Evolutionary conservation across 116 monocot species (phyloP).

Genomic region (Trichopus zeylanicus): DNA sequence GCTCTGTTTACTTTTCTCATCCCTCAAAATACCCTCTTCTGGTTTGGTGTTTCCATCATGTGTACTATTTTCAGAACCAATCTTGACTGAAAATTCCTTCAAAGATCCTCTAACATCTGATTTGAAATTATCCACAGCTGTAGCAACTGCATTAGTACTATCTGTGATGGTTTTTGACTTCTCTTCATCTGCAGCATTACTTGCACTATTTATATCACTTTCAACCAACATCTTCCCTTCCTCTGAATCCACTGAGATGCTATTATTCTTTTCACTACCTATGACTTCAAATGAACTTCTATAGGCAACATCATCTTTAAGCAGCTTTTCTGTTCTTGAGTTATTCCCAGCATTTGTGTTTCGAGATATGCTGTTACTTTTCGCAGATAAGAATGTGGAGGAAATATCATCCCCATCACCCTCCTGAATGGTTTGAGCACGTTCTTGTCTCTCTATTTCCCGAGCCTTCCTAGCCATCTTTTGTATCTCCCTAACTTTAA

Average conservation of each 20-base stretch:
- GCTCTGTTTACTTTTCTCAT: slow-evolving; percentile 7
- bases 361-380: neutral
- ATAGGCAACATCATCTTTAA: neutral
- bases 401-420: slow-evolving; percentile 10
- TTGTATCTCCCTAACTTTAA: slow-evolving; percentile 44
- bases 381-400: neutral
- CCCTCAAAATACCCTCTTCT: neutral
- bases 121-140: too few relatives aligned
- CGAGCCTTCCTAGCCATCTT: slow-evolving; percentile 45
- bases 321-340: neutral
- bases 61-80: neutral
- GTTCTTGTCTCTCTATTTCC: slow-evolving; percentile 29
- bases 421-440: slow-evolving; percentile 6
- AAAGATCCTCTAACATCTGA: neutral
- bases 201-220: neutral
- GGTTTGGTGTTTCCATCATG: neutral
- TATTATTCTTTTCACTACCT: neutral
- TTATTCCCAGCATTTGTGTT: slow-evolving; percentile 5
- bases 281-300: neutral
- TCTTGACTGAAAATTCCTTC: neutral
- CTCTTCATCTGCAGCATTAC: slow-evolving; percentile 9
- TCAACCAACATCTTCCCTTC: neutral
- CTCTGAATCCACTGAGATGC: neutral
- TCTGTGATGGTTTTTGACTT: neutral
- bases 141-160: too few relatives aligned